Evolutionary conservation across 176 grass and related monocot genomes (phyloP).

Genomic region (Areca catechu): DNA sequence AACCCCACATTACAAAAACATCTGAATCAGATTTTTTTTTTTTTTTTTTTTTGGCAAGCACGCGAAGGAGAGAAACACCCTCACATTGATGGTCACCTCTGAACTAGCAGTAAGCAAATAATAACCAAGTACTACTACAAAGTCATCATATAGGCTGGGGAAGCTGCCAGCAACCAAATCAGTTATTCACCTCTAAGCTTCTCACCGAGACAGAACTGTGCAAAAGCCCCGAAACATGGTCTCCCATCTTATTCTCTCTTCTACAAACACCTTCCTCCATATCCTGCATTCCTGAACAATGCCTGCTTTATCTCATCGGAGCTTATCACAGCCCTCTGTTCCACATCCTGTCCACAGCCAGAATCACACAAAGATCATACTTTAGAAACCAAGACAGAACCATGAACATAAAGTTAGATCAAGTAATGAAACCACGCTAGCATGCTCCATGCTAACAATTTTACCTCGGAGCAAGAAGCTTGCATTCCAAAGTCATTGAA

Average conservation of each 20-base stretch:
- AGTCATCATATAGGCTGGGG: neutral
- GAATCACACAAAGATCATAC: too few species aligned
- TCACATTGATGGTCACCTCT: too few species aligned
- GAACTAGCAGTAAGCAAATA: too few species aligned
- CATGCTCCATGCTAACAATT: neutral
- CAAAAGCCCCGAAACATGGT: slow-evolving; percentile 1
- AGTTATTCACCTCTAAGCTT: neutral
- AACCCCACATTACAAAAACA: neutral
- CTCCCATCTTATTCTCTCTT: neutral
- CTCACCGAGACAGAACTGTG: neutral
- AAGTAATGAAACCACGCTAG: too few species aligned
- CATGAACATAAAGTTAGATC: too few species aligned
- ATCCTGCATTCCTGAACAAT: slow-evolving; percentile 83
- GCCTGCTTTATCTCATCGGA: slow-evolving; percentile 78
- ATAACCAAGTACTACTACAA: too few species aligned
- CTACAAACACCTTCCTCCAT: slow-evolving; percentile 91
- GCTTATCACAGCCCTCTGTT: slow-evolving; percentile 59
- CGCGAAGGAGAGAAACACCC: too few species aligned
- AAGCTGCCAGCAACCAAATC: neutral
- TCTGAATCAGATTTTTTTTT: neutral
- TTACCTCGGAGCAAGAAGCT: slow-evolving; percentile 90
- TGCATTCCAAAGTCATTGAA: slow-evolving; percentile 99
- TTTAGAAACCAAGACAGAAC: too few species aligned
- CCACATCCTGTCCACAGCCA: slow-evolving; percentile 28
- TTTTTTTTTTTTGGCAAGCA: too few species aligned